Percentiles rank a stretch among this genome's conserved stretches.
Evolutionary conservation across 345 rosid species (phyloP).

Genomic region (Diplotaxis tenuifolia): DNA sequence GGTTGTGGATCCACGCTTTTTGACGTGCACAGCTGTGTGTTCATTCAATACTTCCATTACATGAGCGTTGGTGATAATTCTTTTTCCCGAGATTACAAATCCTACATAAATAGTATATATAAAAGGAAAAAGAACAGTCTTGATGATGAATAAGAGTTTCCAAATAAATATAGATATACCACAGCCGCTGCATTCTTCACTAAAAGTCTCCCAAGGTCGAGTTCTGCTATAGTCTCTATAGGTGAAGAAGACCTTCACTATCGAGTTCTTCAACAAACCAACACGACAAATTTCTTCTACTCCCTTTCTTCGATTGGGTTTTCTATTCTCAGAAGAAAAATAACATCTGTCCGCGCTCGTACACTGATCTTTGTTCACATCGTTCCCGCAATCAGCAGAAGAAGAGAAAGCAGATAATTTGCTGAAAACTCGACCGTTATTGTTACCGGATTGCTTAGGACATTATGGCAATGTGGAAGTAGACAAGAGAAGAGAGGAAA

Average conservation of each 20-base stretch:
- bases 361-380: neutral
- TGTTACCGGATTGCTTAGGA: neutral
- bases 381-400: neutral
- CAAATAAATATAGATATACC: neutral
- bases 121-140: neutral
- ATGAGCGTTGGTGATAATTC: constrained; percentile 77
- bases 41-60: constrained; percentile 53
- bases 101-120: neutral
- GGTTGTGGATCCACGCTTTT: constrained; percentile 61
- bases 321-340: neutral
- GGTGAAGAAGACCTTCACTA: neutral
- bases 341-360: neutral
- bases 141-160: neutral
- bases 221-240: neutral
- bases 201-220: neutral
- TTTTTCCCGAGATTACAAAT: constrained; percentile 46
- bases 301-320: neutral
- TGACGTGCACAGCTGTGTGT: constrained; percentile 59
- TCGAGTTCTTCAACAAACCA: neutral
- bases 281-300: neutral
- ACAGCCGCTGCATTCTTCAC: neutral
- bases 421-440: neutral
- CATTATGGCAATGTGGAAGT: neutral
- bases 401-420: neutral
- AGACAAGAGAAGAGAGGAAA: neutral